Percentiles rank a stretch among this genome's conserved stretches.
Conservation (phyloP, 768 basidiomycete genomes). For the Leccinellum luteum region DNA sequence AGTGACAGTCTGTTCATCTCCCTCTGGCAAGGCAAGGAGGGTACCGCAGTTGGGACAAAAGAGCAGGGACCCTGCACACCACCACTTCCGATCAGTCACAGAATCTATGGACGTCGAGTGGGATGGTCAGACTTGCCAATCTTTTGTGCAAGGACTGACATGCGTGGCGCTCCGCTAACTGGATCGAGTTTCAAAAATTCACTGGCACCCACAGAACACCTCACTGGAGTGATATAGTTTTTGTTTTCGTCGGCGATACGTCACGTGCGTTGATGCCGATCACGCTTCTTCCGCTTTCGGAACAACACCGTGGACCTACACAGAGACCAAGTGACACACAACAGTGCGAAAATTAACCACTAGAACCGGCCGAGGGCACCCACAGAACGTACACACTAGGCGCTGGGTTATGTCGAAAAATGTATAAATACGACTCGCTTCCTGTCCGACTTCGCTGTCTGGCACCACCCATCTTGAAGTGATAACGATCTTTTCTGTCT, state of each 20-base stretch:
- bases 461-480: conserved; percentile 16
- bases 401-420: neutral
- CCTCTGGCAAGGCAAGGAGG: conserved; percentile 76
- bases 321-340: neutral
- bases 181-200: conserved; percentile 2
- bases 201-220: conserved; percentile 8
- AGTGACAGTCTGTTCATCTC: conserved; percentile 65
- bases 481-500: neutral
- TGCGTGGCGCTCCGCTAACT: conserved; percentile 2
- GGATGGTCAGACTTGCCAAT: conserved; percentile 37
- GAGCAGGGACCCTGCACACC: conserved; percentile 71
- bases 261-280: conserved; percentile 25
- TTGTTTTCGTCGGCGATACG: conserved; percentile 4
- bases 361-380: neutral
- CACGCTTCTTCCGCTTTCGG: conserved; percentile 8
- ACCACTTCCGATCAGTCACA: neutral
- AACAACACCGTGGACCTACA: conserved; percentile 24
- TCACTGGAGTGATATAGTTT: conserved; percentile 4
- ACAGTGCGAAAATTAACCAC: neutral
- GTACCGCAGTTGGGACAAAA: conserved; percentile 96
- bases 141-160: conserved; percentile 42
- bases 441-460: conserved; percentile 5
- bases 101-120: neutral
- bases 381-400: conserved; percentile 13
- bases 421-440: conserved; percentile 18